Evolutionary conservation across 2,329 filamentous ascomycete genomes (phyloP).

Genomic region (Basipetospora sp.): DNA sequence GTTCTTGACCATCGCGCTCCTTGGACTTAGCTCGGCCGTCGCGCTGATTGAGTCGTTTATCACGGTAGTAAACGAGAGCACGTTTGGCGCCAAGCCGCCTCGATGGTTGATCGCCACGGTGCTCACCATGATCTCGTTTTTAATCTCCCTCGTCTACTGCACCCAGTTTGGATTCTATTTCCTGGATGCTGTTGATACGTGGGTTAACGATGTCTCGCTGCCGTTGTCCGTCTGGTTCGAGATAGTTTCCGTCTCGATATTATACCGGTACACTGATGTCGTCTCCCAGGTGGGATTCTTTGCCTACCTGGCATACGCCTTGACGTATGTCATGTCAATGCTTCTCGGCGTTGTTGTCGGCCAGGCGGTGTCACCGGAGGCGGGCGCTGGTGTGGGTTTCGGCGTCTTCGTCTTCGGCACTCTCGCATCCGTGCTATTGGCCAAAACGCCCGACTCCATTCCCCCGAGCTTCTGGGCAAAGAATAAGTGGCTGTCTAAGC

Average conservation of each 20-base stretch:
- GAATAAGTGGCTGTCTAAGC: constrained; percentile 21
- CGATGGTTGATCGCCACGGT: constrained; percentile 26
- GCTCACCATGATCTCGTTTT: constrained; percentile 28
- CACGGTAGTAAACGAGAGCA: constrained; percentile 33
- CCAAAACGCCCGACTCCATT: constrained; percentile 21
- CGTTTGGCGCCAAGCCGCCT: constrained; percentile 22
- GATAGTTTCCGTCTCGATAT: constrained; percentile 32
- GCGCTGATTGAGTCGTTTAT: constrained; percentile 37
- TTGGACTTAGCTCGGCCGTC: constrained; percentile 38
- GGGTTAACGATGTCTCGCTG: constrained; percentile 35
- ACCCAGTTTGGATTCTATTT: constrained; percentile 39
- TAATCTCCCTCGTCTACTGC: constrained; percentile 37
- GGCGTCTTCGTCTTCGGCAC: constrained; percentile 29
- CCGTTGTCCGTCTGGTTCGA: constrained; percentile 37
- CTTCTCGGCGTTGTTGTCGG: constrained; percentile 32
- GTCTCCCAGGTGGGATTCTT: constrained; percentile 26
- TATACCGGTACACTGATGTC: constrained; percentile 33
- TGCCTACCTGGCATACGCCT: constrained; percentile 27
- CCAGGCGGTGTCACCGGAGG: constrained; percentile 24
- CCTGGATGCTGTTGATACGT: constrained; percentile 35
- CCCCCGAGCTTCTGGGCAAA: constrained; percentile 28
- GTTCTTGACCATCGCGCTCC: constrained; percentile 37
- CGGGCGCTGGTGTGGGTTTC: constrained; percentile 33
- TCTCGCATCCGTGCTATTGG: constrained; percentile 20
- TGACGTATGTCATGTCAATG: constrained; percentile 33